Evolutionary conservation across 1,284 basidiomycete genomes (phyloP), one percentile per base, ranked within the genome.

Genomic region (Somion occarium): DNA sequence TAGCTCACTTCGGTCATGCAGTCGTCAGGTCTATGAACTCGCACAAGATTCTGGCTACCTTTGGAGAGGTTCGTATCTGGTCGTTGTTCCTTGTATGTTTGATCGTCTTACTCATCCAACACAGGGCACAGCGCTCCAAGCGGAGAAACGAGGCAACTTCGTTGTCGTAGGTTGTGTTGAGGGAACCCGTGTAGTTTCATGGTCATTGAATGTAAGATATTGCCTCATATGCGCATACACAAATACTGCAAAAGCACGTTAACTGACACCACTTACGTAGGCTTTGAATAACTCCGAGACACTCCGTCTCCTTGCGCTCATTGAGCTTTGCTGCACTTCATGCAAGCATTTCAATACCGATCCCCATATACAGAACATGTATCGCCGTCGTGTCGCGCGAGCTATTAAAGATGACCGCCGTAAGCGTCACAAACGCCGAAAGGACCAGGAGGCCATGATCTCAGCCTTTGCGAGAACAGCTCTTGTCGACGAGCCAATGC

Each of bases 71-170:
- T 55, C 46, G 72, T 68, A 38, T 19, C 27, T 26, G 42, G 37
- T 49, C 51, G 30, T 37, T 50, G 43, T n/a, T n/a, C 59, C 47
- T 46, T 53, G 55, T 59, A 27, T 57, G 56, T 49, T 53, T 15
- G 15, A 15, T 34, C 30, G 15, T 38, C 13, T 25, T 25, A 41
- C 19, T 48, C 38, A 42, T 51, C 39, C 27, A 20, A 20, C 23
- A 5, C 57, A 89, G 87, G 69, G 75, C 42, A 79, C 80, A 53
- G 83, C 90, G 63, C 69, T 91, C 38, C 85, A 88, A 69, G 87
- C 88, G 20, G 88, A 91, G 68, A 87, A 86, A 66, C 79, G 88
- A 57, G 88, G 88, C 48, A 91, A 89, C 64, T 91, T 91, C 62
- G 83, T 91, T 23, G 86, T 91, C 25, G 77, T 91, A 52, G 83